phyloP scores from a whole-genome alignment of 257 asterid genomes.

The Ocimum tenuiflorum region DNA sequence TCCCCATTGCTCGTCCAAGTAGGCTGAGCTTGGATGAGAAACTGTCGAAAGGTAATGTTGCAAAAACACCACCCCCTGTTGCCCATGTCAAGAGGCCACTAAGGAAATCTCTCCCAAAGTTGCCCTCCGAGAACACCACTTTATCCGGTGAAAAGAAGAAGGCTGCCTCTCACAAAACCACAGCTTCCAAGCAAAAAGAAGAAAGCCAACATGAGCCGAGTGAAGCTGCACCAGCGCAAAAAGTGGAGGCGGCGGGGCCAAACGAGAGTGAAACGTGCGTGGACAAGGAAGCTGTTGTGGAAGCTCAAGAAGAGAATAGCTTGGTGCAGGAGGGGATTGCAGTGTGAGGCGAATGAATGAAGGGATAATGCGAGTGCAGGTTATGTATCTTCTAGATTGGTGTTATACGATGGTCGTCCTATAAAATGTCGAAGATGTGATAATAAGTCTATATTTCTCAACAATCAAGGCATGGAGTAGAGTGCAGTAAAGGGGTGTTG shows the following conservation, averaged over 20 bases:
- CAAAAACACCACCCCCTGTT: conserved; percentile 37
- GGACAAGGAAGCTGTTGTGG: conserved; percentile 19
- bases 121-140: conserved; percentile 63
- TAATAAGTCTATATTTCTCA: conserved; percentile 31
- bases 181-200: conserved; percentile 32
- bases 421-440: conserved; percentile 26
- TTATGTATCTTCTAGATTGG: conserved; percentile 18
- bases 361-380: conserved; percentile 13
- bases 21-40: conserved; percentile 78
- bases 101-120: conserved; percentile 71
- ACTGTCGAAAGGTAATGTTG: conserved; percentile 32
- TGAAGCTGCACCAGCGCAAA: conserved; percentile 25
- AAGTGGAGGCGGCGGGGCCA: conserved; percentile 12
- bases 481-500: conserved; percentile 25
- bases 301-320: conserved; percentile 27
- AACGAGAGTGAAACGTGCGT: conserved; percentile 19
- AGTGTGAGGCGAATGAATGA: conserved; percentile 26
- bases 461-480: conserved; percentile 28
- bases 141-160: conserved; percentile 49
- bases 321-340: conserved; percentile 24
- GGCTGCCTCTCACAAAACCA: conserved; percentile 30
- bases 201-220: conserved; percentile 23
- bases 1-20: conserved; percentile 28
- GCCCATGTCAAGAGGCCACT: conserved; percentile 53
- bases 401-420: conserved; percentile 21